Conservation (phyloP, 352 stramenopile species). For the Globisporangium heterothallicum region DNA sequence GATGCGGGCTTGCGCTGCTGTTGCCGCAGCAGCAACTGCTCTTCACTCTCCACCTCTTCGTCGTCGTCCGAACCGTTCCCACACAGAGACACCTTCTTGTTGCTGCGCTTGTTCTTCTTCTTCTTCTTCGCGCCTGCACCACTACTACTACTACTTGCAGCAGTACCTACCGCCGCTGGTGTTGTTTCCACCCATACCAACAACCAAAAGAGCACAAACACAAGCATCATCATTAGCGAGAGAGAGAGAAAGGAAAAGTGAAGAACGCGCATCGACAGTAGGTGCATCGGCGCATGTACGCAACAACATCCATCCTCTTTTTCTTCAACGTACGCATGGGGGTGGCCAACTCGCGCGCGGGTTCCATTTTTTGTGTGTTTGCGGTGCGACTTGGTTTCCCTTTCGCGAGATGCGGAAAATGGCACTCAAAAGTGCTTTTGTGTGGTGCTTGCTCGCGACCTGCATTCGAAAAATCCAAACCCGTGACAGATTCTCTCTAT, state of each 20-base stretch:
- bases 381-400: not conserved
- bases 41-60: not conserved
- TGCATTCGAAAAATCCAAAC: no score
- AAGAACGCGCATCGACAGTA: no score
- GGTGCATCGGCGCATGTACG: no score
- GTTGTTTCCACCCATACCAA: not conserved
- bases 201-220: not conserved
- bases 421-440: no score
- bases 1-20: no score
- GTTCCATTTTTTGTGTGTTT: not conserved
- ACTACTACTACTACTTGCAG: no score
- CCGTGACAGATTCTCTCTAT: no score
- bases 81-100: not conserved
- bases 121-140: not conserved
- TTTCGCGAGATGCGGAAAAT: not conserved
- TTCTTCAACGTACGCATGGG: not conserved
- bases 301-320: not conserved
- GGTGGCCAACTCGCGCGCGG: not conserved
- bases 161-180: no score
- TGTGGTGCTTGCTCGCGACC: no score
- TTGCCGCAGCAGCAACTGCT: not conserved
- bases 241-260: not conserved
- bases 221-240: not conserved
- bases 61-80: not conserved
- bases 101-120: not conserved